A percentile compares a stretch with the other conserved stretches of the same genome.
Conservation (phyloP, 2,329 filamentous ascomycete species). For the Xylaria sp. region DNA sequence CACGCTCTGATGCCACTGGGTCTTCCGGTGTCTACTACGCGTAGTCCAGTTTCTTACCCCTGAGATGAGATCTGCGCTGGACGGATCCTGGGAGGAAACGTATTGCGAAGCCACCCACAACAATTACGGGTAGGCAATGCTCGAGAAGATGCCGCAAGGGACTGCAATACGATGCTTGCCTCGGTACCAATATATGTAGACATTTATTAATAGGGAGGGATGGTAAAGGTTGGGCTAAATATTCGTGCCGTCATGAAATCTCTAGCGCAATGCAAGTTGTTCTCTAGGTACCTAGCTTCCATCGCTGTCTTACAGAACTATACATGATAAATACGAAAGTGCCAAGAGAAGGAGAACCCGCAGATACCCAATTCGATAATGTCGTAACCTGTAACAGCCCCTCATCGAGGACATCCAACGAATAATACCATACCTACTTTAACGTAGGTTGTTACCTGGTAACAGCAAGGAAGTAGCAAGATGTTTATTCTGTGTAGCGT, state of each 20-base stretch:
- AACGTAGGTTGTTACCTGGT: background rate
- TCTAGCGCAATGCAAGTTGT: conserved; percentile 16
- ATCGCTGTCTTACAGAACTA: background rate
- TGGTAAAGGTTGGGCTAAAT: background rate
- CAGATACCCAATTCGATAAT: background rate
- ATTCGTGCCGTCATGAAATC: conserved; percentile 1
- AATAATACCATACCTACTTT: background rate
- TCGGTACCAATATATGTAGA: background rate
- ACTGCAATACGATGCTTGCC: background rate
- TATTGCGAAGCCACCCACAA: conserved; percentile 17
- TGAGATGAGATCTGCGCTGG: background rate
- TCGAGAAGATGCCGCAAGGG: conserved; percentile 7
- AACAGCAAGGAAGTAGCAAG: background rate
- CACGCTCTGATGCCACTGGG: conserved; percentile 30
- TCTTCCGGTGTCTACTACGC: conserved; percentile 2
- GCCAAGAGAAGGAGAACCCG: background rate
- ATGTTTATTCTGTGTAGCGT: background rate
- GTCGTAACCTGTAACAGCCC: background rate
- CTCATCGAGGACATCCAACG: background rate
- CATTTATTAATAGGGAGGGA: too few relatives aligned
- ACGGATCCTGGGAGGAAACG: background rate
- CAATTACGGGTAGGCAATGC: background rate
- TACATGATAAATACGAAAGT: background rate
- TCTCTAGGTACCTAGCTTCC: background rate
- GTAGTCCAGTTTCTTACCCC: conserved; percentile 9